phyloP scores from a whole-genome alignment of 2,329 filamentous ascomycete genomes.

The Pleochaeta shiraiana region DNA sequence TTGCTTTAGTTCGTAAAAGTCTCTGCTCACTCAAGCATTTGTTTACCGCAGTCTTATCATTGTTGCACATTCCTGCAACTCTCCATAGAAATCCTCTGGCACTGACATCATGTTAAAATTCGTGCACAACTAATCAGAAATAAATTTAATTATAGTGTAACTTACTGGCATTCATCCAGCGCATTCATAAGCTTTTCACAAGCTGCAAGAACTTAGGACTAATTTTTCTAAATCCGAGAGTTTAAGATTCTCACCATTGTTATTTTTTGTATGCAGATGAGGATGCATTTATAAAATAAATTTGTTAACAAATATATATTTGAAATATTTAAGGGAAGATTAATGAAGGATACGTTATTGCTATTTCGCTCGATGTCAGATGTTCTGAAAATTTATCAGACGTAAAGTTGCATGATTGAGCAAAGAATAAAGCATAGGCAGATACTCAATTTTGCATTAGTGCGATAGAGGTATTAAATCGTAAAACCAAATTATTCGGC shows the following conservation, averaged over 20 bases:
- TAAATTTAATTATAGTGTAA: background rate
- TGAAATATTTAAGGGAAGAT: too few relatives aligned
- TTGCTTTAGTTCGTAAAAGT: constrained; percentile 52
- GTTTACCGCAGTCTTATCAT: constrained; percentile 64
- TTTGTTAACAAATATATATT: too few relatives aligned
- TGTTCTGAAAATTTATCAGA: too few relatives aligned
- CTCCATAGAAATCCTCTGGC: constrained; percentile 73
- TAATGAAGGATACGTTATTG: too few relatives aligned
- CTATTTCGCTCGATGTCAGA: too few relatives aligned
- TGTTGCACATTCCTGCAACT: constrained; percentile 73
- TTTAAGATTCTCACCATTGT: constrained; percentile 38
- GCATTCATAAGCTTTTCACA: constrained; percentile 89
- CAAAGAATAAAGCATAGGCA: too few relatives aligned
- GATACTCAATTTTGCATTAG: too few relatives aligned
- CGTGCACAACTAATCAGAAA: background rate
- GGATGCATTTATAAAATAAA: constrained; percentile 79
- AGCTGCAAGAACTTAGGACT: constrained; percentile 27
- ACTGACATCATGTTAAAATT: background rate
- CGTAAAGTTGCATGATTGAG: too few relatives aligned
- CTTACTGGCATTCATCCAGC: constrained; percentile 72
- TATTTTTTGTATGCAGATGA: constrained; percentile 84
- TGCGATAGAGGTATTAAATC: too few relatives aligned
- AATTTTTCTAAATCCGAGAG: background rate
- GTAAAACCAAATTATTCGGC: too few relatives aligned
- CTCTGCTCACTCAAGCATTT: constrained; percentile 66